Percentiles rank a stretch among this genome's conserved stretches.
These are phyloP conservation scores for Uncinocarpus reesii DNA, from an alignment of 2,329 filamentous ascomycete genomes.

Conservation along the genomic window DNA sequence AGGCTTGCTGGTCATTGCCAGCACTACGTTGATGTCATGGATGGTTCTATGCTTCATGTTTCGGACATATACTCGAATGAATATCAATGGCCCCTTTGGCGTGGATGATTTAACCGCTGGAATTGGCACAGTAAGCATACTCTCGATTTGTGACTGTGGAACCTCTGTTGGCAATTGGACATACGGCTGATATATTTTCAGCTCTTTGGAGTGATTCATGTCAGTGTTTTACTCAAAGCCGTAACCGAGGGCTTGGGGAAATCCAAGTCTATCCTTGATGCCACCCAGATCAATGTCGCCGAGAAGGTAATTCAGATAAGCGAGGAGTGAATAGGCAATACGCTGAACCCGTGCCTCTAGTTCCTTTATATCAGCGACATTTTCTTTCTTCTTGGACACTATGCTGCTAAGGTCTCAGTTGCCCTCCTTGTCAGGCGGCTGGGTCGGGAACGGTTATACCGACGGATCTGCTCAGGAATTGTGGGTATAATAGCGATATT, in stretches of 20 bases:
- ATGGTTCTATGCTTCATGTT: constrained; percentile 13
- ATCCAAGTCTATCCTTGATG: constrained; percentile 3
- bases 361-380: constrained; percentile 11
- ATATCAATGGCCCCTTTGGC: constrained; percentile 22
- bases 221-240: constrained; percentile 10
- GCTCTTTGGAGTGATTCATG: constrained; percentile 11
- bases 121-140: constrained; percentile 16
- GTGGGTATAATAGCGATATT: constrained; percentile 17
- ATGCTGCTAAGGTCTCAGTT: constrained; percentile 23
- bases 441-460: constrained; percentile 14
- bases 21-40: constrained; percentile 14
- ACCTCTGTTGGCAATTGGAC: no score
- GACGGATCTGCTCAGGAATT: constrained; percentile 4
- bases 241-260: constrained; percentile 10
- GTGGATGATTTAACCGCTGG: constrained; percentile 20
- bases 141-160: no score
- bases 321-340: background rate
- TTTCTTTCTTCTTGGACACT: constrained; percentile 23
- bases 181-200: no score
- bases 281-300: background rate
- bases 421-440: constrained; percentile 24
- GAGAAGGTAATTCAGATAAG: constrained; percentile 7
- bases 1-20: constrained; percentile 9
- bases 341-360: background rate
- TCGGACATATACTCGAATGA: constrained; percentile 19